Evolutionary conservation across 257 asterid genomes (phyloP).

Genomic region (Nicotiana tomentosiformis): DNA sequence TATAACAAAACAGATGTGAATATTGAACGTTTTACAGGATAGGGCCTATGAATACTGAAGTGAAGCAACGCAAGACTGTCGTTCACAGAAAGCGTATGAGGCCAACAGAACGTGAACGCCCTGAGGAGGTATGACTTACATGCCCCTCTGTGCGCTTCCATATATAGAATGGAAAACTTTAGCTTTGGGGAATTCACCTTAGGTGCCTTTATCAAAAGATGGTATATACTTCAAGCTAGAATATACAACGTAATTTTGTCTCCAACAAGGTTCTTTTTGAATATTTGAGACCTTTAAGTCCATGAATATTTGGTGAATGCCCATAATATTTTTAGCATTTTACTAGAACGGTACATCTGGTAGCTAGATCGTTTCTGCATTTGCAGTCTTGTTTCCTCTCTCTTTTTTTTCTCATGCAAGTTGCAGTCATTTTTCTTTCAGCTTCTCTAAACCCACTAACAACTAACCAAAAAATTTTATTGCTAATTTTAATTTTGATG

Average conservation of each 20-base stretch:
- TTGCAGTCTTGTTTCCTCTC: background rate
- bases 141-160: background rate
- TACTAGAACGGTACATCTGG: background rate
- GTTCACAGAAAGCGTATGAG: constrained; percentile 50
- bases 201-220: background rate
- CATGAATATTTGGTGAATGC: background rate
- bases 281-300: background rate
- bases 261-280: background rate
- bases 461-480: too few relatives aligned
- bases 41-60: constrained; percentile 84
- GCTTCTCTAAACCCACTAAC: background rate
- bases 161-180: background rate
- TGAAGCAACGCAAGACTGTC: constrained; percentile 61
- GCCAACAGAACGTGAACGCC: constrained; percentile 50
- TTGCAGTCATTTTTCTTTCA: background rate
- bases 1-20: background rate
- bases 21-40: constrained; percentile 37
- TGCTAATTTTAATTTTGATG: background rate
- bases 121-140: constrained; percentile 62
- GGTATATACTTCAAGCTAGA: background rate
- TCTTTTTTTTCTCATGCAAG: background rate
- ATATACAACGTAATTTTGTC: background rate
- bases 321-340: background rate
- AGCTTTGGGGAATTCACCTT: background rate
- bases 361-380: background rate